Evolutionary conservation across 225 moss, liverwort and hornwort genomes (phyloP).

Genomic region (Lunularia cruciata): DNA sequence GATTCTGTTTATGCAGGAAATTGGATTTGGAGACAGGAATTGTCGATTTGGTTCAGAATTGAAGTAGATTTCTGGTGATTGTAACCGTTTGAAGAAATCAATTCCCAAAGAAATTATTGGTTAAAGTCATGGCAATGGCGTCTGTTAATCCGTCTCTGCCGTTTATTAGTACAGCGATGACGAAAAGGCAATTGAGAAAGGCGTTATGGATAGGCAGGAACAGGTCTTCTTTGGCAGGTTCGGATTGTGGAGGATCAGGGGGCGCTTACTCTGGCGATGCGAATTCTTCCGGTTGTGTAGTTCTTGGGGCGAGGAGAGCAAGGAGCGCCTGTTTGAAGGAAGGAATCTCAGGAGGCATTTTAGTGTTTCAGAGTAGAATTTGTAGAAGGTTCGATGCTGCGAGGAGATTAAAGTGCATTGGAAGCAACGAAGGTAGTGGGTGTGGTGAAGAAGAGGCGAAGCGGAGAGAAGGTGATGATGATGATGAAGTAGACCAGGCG

Average conservation of each 20-base stretch:
- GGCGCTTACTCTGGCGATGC: slow-evolving; percentile 1
- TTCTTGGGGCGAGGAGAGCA: slow-evolving; percentile 16
- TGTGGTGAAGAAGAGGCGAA: slow-evolving; percentile 26
- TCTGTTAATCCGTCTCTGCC: slow-evolving; percentile 19
- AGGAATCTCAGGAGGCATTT: slow-evolving; percentile 11
- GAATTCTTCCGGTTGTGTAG: slow-evolving; percentile 21
- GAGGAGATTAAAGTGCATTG: slow-evolving; percentile 31
- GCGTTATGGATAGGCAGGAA: slow-evolving; percentile 34
- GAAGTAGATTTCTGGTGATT: neutral
- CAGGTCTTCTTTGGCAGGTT: slow-evolving; percentile 19
- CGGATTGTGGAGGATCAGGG: slow-evolving; percentile 9
- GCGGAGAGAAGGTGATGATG: slow-evolving; percentile 38
- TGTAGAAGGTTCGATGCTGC: slow-evolving; percentile 19
- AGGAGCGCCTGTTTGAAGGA: slow-evolving; percentile 22
- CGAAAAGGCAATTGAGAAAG: slow-evolving; percentile 35
- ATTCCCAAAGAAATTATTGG: neutral
- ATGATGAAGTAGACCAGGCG: slow-evolving; percentile 46
- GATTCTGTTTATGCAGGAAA: neutral
- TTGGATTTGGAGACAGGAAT: neutral
- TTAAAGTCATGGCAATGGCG: slow-evolving; percentile 29
- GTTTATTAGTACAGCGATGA: slow-evolving; percentile 23
- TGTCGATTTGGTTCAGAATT: neutral
- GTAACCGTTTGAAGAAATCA: neutral
- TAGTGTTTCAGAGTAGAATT: slow-evolving; percentile 29
- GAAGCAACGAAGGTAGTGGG: slow-evolving; percentile 28